These are phyloP conservation scores for Cordyceps tenuipes DNA, from an alignment of 2,329 filamentous ascomycete genomes.

Conservation along the genomic window DNA sequence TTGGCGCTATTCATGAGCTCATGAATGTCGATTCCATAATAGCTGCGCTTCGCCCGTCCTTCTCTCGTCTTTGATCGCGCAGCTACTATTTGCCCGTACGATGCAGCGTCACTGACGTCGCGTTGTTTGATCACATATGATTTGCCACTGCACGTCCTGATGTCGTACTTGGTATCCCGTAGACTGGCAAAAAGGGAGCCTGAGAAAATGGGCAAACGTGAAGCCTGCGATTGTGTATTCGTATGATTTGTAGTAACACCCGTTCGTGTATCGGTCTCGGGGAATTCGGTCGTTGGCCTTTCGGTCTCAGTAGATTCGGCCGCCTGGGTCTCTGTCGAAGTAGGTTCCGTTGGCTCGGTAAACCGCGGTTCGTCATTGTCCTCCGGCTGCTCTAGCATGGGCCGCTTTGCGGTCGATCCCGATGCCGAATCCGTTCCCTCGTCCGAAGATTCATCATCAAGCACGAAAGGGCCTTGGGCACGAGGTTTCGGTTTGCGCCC, in stretches of 20 bases:
- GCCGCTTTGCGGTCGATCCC: constrained; percentile 15
- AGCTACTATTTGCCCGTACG: constrained; percentile 61
- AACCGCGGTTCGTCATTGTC: background rate
- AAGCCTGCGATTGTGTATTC: constrained; percentile 1
- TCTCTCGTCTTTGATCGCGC: constrained; percentile 58
- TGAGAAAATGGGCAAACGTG: constrained; percentile 21
- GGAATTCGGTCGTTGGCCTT: background rate
- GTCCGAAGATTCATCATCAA: constrained; percentile 30
- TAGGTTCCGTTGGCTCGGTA: background rate
- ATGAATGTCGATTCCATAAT: constrained; percentile 91
- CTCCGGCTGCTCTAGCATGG: constrained; percentile 11
- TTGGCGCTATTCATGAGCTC: constrained; percentile 65
- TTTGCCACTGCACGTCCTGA: constrained; percentile 50
- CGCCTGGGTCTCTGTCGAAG: background rate
- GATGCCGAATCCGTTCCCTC: constrained; percentile 13
- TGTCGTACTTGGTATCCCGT: constrained; percentile 28
- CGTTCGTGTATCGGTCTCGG: background rate
- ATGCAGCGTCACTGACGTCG: constrained; percentile 33
- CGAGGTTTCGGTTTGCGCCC: constrained; percentile 26
- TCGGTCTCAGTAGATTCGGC: background rate
- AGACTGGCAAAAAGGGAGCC: constrained; percentile 20
- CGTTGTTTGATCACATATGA: constrained; percentile 48
- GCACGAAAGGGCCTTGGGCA: constrained; percentile 30
- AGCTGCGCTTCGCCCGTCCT: constrained; percentile 63
- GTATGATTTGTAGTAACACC: background rate